Base-by-base conservation (phyloP, 345 rosid species). In the Salix exigua region DNA sequence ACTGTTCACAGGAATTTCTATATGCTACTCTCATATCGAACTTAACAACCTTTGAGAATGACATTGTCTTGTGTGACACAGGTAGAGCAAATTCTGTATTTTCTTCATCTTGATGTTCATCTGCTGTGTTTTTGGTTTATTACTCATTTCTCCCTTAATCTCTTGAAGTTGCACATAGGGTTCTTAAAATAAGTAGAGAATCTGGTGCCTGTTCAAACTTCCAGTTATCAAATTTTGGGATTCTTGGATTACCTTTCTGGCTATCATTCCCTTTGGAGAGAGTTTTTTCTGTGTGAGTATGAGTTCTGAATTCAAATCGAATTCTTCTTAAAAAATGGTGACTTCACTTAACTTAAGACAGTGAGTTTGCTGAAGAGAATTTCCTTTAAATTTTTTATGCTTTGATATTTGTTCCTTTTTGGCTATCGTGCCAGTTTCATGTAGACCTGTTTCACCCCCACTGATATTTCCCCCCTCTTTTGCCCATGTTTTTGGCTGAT, bases 171-270 rank as follows among this genome's bases (percentile, higher is more conserved):
- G 88, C 92, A 74, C 96, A 92, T 85, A 89, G 87, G 75, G 85
- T 96, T 77, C 73, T 90, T 86, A 92, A 83, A 85, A 78, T 91
- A 60, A 69, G 81, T 78, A 81, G 82, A 82, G 89, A 89, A 70
- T 86, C 97, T 71, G 87, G 94, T 79, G 84, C 84, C 66, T 67
- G 78, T 83, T 92, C 95, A 77, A 86, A 80, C 75, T 75, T 91
- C 74, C 83, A 83, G 78, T 87, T 93, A 75, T 89, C 96, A 48
- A 93, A 93, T 79, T 87, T 89, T 73, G 90, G 90, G 77, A 77
- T 85, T 72, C 94, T 96, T 79, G 98, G 98, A 78, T 85, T 96
- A 68, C 97, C 99, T 38, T 96, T 92, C 78, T 92, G 99, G 99
- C 65, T 87, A 70, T 69, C 85, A 73, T 80, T 71, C 79, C 92